These are phyloP conservation scores for Chrysanthemum makinoi DNA, from an alignment of 129 eudicot genomes.

Conservation along the genomic window DNA sequence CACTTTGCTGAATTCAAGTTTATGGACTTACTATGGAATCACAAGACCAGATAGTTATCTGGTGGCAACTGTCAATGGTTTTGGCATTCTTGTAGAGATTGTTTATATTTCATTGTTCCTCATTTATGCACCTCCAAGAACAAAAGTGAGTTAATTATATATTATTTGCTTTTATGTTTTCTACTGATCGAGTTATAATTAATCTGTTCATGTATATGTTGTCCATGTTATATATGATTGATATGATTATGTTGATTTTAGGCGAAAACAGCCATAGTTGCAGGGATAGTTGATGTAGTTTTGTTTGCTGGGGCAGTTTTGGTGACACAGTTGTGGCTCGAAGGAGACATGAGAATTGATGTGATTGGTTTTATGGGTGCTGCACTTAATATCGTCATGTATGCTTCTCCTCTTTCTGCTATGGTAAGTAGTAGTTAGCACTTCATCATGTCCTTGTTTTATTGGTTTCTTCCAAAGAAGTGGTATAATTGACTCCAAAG, in stretches of 20 bases:
- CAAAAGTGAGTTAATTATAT: constrained; percentile 36
- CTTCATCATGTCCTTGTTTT: too few relatives aligned
- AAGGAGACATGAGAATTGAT: constrained; percentile 53
- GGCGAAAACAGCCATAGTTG: constrained; percentile 42
- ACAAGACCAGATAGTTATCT: constrained; percentile 57
- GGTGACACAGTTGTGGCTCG: constrained; percentile 37
- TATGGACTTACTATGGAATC: constrained; percentile 77
- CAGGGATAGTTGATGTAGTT: constrained; percentile 40
- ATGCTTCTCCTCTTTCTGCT: constrained; percentile 68
- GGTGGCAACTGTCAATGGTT: constrained; percentile 74
- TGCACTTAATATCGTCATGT: constrained; percentile 56
- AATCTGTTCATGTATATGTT: too few relatives aligned
- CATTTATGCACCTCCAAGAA: constrained; percentile 46
- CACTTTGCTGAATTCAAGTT: constrained; percentile 50
- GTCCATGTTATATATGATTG: too few relatives aligned
- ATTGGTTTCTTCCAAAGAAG: too few relatives aligned
- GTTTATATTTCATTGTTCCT: constrained; percentile 55
- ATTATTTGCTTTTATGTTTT: neutral
- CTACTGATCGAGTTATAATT: neutral
- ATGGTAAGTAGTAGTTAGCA: constrained; percentile 53
- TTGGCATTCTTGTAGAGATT: constrained; percentile 54
- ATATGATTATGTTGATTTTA: constrained; percentile 20
- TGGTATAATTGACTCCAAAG: too few relatives aligned
- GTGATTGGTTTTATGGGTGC: constrained; percentile 53
- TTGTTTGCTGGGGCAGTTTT: constrained; percentile 32